A percentile compares a stretch with the other conserved stretches of the same genome.
Evolutionary conservation across 345 rosid species (phyloP).

Genomic region (Dipteronia sinensis): DNA sequence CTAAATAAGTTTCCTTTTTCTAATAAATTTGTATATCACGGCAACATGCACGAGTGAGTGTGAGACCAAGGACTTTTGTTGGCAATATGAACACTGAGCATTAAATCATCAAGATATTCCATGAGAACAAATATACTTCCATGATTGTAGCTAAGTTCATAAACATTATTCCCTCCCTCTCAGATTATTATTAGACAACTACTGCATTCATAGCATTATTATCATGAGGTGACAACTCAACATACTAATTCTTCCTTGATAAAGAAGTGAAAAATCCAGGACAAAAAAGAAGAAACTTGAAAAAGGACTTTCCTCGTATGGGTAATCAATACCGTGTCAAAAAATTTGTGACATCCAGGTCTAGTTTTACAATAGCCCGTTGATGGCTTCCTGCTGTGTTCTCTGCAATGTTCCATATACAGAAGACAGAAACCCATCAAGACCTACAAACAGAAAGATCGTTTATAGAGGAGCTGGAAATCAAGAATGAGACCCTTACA

Average conservation of each 20-base stretch:
- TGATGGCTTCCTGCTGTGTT: neutral
- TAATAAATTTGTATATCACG: neutral
- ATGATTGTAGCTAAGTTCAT: neutral
- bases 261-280: conserved; percentile 8
- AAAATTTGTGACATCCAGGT: neutral
- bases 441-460: neutral
- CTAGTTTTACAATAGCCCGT: conserved; percentile 9
- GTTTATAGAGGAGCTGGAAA: neutral
- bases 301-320: conserved; percentile 1
- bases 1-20: too few relatives aligned
- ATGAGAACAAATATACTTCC: neutral
- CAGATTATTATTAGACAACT: neutral
- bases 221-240: neutral
- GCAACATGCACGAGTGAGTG: neutral
- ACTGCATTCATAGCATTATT: neutral
- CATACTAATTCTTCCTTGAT: neutral
- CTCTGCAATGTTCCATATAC: neutral
- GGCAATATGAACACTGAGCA: neutral
- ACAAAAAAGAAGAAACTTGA: neutral
- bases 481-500: neutral
- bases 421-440: conserved; percentile 5
- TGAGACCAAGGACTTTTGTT: neutral
- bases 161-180: conserved; percentile 1
- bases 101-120: neutral
- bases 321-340: neutral